These are phyloP conservation scores for Ceratocystis cacaofunesta DNA, from an alignment of 2,329 filamentous ascomycete species.

Conservation along the genomic window DNA sequence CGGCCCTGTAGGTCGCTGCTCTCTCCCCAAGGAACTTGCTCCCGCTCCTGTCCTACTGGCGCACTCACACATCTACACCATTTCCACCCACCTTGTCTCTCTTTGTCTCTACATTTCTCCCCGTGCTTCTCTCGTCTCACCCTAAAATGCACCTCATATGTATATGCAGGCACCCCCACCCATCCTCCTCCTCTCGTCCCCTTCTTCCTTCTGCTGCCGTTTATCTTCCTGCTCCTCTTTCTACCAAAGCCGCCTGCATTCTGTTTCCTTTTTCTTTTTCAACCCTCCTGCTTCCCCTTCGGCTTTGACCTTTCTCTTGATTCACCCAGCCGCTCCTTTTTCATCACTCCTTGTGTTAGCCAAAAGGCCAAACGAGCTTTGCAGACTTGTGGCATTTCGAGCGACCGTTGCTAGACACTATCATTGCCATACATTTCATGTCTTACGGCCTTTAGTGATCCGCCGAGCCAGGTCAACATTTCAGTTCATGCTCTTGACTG, in stretches of 20 bases:
- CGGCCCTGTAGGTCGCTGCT: not conserved
- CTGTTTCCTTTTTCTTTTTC: not conserved
- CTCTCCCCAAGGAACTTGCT: not conserved
- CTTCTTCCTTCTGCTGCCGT: not conserved
- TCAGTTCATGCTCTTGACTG: not conserved
- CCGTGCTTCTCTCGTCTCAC: not conserved
- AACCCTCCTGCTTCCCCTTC: not conserved
- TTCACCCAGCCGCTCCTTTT: not conserved
- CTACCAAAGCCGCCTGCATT: not conserved
- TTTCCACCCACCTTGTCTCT: not conserved
- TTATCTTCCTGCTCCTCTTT: not conserved
- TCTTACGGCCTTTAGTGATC: no score
- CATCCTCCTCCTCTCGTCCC: conserved; percentile 2
- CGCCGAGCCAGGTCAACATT: no score
- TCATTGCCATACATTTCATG: no score
- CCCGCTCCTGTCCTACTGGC: not conserved
- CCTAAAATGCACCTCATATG: not conserved
- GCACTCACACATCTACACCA: not conserved
- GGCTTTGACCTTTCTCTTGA: not conserved
- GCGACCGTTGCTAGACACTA: not conserved
- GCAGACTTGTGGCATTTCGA: not conserved
- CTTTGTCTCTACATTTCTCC: not conserved
- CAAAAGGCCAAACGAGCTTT: not conserved
- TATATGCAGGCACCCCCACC: conserved; percentile 2
- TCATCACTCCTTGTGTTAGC: not conserved